These are phyloP conservation scores for Prunus dulcis DNA, from an alignment of 306 rosid genomes.

Conservation along the genomic window DNA sequence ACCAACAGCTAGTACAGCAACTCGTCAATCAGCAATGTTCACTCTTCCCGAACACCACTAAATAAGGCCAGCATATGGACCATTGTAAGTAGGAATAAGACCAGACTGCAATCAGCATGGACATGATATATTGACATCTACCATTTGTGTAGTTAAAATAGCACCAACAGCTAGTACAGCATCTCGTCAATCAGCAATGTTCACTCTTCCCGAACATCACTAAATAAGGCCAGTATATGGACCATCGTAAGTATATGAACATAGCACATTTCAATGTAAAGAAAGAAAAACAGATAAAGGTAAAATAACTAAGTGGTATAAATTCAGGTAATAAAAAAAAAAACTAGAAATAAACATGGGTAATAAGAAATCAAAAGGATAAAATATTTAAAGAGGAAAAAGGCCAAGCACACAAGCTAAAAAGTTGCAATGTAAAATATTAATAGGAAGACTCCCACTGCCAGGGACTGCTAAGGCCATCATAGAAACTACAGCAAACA, in stretches of 20 bases:
- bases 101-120: constrained; percentile 37
- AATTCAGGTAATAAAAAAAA: not conserved
- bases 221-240: constrained; percentile 41
- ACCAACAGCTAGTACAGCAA: constrained; percentile 44
- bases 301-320: not conserved
- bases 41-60: constrained; percentile 45
- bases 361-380: not conserved
- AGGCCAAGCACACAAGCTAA: constrained; percentile 4
- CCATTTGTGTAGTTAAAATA: constrained; percentile 32
- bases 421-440: not conserved
- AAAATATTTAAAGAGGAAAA: not conserved
- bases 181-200: constrained; percentile 43
- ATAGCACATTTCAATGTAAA: constrained; percentile 13
- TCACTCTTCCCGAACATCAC: constrained; percentile 46
- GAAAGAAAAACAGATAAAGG: not conserved
- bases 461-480: constrained; percentile 14
- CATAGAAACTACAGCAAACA: constrained; percentile 15
- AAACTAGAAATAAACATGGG: not conserved
- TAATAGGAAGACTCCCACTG: constrained; percentile 3
- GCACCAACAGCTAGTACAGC: constrained; percentile 50
- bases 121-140: constrained; percentile 29
- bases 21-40: constrained; percentile 42
- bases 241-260: constrained; percentile 28
- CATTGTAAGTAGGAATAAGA: constrained; percentile 21
- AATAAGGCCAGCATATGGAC: constrained; percentile 28